Conservation (phyloP, 768 basidiomycete genomes). For the Gloeopeniophorella convolvens region DNA sequence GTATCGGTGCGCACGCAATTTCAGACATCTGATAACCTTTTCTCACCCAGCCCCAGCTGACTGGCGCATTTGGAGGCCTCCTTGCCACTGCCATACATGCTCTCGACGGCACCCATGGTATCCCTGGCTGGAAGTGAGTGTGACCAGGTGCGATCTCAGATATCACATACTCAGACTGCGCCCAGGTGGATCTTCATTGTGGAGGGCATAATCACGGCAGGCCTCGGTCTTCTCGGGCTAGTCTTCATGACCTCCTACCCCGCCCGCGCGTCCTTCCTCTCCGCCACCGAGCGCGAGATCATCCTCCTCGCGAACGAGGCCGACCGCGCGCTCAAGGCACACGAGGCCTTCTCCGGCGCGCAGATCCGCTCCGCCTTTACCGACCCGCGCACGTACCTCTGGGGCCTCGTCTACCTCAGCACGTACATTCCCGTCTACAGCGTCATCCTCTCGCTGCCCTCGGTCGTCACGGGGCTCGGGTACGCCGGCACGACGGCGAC, state of each 20-base stretch:
- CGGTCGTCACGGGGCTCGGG: conserved; percentile 9
- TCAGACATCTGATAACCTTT: too few relatives aligned
- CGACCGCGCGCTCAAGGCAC: conserved; percentile 18
- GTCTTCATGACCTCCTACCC: conserved; percentile 22
- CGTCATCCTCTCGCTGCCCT: conserved; percentile 10
- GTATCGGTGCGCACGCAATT: conserved; percentile 23
- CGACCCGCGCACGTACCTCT: conserved; percentile 7
- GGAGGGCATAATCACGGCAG: conserved; percentile 11
- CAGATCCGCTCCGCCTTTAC: conserved; percentile 18
- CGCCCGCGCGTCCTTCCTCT: conserved; percentile 23
- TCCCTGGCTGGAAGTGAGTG: conserved; percentile 37
- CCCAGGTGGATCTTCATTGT: conserved; percentile 20
- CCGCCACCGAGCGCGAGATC: conserved; percentile 23
- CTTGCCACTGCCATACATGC: conserved; percentile 35
- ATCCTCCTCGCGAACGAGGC: conserved; percentile 17
- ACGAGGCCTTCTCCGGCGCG: conserved; percentile 16
- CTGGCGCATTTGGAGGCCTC: conserved; percentile 33
- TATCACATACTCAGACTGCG: too few relatives aligned
- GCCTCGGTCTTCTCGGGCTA: background rate
- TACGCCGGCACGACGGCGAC: conserved; percentile 17
- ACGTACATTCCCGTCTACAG: conserved; percentile 18
- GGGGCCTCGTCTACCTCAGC: conserved; percentile 8
- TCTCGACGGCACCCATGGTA: conserved; percentile 33
- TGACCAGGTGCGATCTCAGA: too few relatives aligned
- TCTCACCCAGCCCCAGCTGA: conserved; percentile 18